Evolutionary conservation across 768 basidiomycete species (phyloP).

Genomic region (Trametes cingulata): DNA sequence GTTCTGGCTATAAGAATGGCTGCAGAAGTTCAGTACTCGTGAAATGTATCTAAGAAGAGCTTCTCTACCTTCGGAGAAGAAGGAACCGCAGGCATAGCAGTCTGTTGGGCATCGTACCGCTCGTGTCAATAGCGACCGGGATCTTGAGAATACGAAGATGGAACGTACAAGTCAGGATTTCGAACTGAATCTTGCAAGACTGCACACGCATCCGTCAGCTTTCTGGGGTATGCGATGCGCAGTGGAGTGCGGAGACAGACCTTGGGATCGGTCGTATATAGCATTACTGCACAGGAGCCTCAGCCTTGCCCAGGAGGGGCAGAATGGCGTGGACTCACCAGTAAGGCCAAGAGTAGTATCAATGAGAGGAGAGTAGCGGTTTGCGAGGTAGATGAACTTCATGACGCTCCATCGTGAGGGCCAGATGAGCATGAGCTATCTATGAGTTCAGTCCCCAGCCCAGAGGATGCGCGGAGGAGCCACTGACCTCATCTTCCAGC

Average conservation of each 20-base stretch:
- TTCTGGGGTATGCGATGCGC: too few species aligned
- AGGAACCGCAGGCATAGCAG: neutral
- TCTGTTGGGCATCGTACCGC: neutral
- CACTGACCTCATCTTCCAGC: neutral
- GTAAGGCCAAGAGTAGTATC: neutral
- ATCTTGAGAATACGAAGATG: too few species aligned
- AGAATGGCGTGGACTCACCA: neutral
- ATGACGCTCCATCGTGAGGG: conserved; percentile 4
- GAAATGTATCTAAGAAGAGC: neutral
- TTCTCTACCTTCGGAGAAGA: neutral
- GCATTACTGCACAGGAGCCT: neutral
- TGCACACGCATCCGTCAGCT: neutral
- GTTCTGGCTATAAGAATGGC: conserved; percentile 4
- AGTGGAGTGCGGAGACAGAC: neutral
- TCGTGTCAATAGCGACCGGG: too few species aligned
- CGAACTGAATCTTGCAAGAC: neutral
- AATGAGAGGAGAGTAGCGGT: conserved; percentile 8
- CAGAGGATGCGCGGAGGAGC: too few species aligned
- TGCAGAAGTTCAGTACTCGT: neutral
- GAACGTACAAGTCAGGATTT: neutral
- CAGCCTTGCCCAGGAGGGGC: too few species aligned
- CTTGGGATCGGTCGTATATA: neutral
- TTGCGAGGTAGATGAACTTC: neutral
- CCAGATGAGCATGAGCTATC: conserved; percentile 5
- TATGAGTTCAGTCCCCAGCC: neutral